A percentile compares a stretch with the other conserved stretches of the same genome.
Evolutionary conservation across 2,329 filamentous ascomycete species (phyloP).

Genomic region (Phialophora macrospora): DNA sequence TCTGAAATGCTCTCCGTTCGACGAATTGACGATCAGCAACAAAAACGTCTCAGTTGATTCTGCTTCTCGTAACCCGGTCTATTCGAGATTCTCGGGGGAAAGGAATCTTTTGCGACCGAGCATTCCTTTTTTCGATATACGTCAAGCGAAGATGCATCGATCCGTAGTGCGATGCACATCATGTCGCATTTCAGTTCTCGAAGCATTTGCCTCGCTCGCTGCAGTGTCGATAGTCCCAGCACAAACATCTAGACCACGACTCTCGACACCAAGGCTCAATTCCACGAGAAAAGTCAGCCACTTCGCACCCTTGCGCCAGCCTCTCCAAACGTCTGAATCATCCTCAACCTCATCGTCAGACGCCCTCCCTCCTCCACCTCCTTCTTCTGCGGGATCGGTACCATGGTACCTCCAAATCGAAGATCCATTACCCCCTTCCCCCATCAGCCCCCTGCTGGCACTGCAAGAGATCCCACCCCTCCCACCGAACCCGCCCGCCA

Average conservation of each 20-base stretch:
- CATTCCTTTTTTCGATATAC: not conserved
- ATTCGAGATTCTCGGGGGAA: not conserved
- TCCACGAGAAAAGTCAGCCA: slow-evolving; percentile 4
- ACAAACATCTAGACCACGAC: not conserved
- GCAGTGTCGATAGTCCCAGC: slow-evolving; percentile 24
- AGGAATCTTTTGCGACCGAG: not conserved
- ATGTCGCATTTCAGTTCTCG: slow-evolving; percentile 34
- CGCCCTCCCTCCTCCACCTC: not conserved
- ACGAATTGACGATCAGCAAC: not conserved
- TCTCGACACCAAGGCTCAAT: not conserved
- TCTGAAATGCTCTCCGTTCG: not conserved
- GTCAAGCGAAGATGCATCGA: slow-evolving; percentile 26
- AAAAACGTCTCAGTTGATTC: not conserved
- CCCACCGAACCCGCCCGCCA: slow-evolving; percentile 70
- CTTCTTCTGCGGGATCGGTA: slow-evolving; percentile 41
- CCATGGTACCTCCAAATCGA: slow-evolving; percentile 90
- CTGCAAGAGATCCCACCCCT: slow-evolving; percentile 65
- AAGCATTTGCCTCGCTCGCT: slow-evolving; percentile 36
- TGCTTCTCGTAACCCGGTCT: not conserved
- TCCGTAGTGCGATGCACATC: slow-evolving; percentile 28
- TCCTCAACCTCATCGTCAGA: slow-evolving; percentile 10
- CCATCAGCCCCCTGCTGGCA: slow-evolving; percentile 52
- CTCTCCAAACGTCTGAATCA: not conserved
- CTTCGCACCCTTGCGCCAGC: slow-evolving; percentile 10
- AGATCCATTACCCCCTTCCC: slow-evolving; percentile 45